phyloP scores from a whole-genome alignment of 2,329 filamentous ascomycete species.

The Nemania bipapillata region DNA sequence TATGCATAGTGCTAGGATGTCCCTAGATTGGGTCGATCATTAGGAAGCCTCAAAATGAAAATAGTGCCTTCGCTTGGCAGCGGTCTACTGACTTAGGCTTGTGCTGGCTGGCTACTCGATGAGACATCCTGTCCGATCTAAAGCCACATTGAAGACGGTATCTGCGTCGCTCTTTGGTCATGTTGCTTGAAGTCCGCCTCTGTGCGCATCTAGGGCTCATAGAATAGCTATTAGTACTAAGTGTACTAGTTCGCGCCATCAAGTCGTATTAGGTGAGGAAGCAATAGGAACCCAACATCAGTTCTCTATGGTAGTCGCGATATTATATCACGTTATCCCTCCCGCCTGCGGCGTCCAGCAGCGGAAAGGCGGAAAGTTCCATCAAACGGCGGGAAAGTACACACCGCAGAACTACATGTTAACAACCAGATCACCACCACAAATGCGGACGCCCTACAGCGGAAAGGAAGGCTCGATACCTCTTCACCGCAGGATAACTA shows the following conservation, averaged over 20 bases:
- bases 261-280: not conserved
- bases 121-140: conserved; percentile 20
- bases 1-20: not conserved
- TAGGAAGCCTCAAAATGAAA: not conserved
- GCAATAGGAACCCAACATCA: not conserved
- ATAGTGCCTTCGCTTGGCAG: not conserved
- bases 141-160: not conserved
- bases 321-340: not conserved
- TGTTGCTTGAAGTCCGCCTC: not conserved
- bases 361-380: not conserved
- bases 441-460: not conserved
- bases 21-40: not conserved
- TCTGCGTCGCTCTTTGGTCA: not conserved
- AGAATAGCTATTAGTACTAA: not conserved
- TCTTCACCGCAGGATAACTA: conserved; percentile 17
- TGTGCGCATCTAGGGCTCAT: not conserved
- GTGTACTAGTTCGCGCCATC: not conserved
- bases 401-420: conserved; percentile 6
- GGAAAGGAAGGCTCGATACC: not conserved
- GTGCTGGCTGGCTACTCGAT: not conserved
- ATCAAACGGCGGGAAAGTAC: not conserved
- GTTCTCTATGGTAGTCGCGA: not conserved
- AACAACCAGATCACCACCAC: not conserved
- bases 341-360: not conserved
- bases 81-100: not conserved